Evolutionary conservation across 495 filamentous ascomycete genomes (phyloP), one percentile per base, ranked within the genome.

Genomic region (Penicillium verhagenii): DNA sequence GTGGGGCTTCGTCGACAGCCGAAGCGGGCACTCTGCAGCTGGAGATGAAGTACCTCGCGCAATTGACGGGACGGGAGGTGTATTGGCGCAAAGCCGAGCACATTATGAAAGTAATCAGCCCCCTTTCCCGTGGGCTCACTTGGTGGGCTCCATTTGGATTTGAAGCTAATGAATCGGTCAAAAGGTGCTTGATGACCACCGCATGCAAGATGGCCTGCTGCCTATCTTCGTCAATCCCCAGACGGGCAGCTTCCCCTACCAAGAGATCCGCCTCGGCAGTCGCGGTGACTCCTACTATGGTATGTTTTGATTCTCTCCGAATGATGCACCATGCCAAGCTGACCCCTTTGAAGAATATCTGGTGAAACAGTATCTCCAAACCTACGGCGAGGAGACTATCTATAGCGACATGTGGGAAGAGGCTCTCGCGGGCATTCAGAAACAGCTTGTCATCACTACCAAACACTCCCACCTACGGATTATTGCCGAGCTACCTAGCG

Each of bases 311-410:
- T 19, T n/a, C 31, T 18, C 18, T 9, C 10, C n/a, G 38, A 42
- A 42, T 21, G 3, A 42, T 9, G 8, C 18, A 42, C 38, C 4
- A 42, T 42, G 39, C 6, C n/a, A 42, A 21, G 18, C 18, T 42
- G 19, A 42, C 10, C 7, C 45, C 1, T 42, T 20, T 8, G 7
- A 26, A 57, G 54, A 94, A 67, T 92, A 92, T 68, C 78, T 94
- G n/a, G 87, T 92, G 72, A 94, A 94, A 68, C 89, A 92, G 66
- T 92, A 90, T 65, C 73, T 90, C 3, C 90, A 94, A 59, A 95
- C 91, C 24, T 83, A 83, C 35, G 83, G 86, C 67, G 74, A 89
- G 53, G 90, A 94, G 65, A 74, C 82, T 1, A 70, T 94, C 10
- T 96, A 94, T 66, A 65, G 78, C 20, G 87, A 90, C 2, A 86